Percentiles rank a stretch among this genome's conserved stretches.
Conservation (phyloP, 495 filamentous ascomycete genomes). For the Evernia prunastri region DNA sequence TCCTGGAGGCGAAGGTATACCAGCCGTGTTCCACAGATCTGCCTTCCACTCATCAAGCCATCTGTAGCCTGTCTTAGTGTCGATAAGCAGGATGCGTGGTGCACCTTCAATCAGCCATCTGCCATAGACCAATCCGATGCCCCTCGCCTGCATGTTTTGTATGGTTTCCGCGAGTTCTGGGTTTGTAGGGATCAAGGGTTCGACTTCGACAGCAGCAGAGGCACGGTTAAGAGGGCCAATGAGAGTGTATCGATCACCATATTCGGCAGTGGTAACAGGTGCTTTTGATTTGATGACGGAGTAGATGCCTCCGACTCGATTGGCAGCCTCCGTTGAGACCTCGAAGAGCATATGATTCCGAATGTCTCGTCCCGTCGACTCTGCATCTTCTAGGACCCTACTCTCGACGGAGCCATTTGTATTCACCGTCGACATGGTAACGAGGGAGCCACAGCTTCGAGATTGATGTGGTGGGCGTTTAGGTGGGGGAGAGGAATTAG, state of each 20-base stretch:
- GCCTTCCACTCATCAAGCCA: conserved; percentile 96
- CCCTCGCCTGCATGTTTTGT: conserved; percentile 79
- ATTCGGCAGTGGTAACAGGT: conserved; percentile 93
- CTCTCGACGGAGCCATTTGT: conserved; percentile 19
- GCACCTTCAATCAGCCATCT: conserved; percentile 97
- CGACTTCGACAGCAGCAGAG: conserved; percentile 93
- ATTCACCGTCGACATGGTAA: conserved; percentile 15
- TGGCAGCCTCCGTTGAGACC: conserved; percentile 92
- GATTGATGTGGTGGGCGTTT: background rate
- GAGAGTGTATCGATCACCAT: conserved; percentile 93
- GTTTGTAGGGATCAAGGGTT: conserved; percentile 78
- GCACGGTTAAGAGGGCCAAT: conserved; percentile 89
- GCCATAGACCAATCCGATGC: conserved; percentile 86
- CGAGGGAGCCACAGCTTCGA: background rate
- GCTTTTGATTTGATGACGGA: conserved; percentile 98
- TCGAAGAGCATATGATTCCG: conserved; percentile 86
- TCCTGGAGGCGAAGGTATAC: conserved; percentile 82
- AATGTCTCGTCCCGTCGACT: conserved; percentile 48
- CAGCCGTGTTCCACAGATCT: conserved; percentile 88
- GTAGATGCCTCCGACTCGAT: conserved; percentile 97
- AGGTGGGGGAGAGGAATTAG: background rate
- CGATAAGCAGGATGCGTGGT: conserved; percentile 86
- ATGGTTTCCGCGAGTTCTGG: conserved; percentile 77
- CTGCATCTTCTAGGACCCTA: conserved; percentile 10
- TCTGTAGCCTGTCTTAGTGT: conserved; percentile 84